A percentile compares a stretch with the other conserved stretches of the same genome.
phyloP scores from a whole-genome alignment of 2,329 filamentous ascomycete genomes.

The Phialophora chinensis region DNA sequence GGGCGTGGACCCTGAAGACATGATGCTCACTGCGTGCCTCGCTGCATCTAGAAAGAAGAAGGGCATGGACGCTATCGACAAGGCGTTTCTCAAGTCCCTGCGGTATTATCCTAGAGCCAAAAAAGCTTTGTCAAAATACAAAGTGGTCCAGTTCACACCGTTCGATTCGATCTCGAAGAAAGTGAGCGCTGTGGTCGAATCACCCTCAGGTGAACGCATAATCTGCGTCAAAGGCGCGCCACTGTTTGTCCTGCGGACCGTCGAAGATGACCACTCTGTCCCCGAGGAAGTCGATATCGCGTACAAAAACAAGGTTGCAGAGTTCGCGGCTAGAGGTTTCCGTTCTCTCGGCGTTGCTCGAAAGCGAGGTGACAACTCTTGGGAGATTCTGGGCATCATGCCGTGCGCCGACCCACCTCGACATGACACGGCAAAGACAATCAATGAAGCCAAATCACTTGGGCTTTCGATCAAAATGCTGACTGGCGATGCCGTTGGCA shows the following conservation, averaged over 20 bases:
- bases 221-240: conserved; percentile 91
- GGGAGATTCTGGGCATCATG: conserved; percentile 95
- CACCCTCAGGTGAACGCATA: conserved; percentile 81
- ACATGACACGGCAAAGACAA: conserved; percentile 87
- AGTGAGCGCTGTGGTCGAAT: conserved; percentile 82
- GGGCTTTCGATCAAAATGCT: conserved; percentile 95
- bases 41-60: conserved; percentile 94
- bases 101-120: conserved; percentile 83
- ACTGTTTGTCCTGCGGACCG: conserved; percentile 83
- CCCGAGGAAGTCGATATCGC: conserved; percentile 76
- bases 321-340: conserved; percentile 92
- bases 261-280: conserved; percentile 82
- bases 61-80: conserved; percentile 90
- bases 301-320: conserved; percentile 91
- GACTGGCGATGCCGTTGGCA: conserved; percentile 92
- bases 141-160: conserved; percentile 81
- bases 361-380: conserved; percentile 79
- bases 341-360: conserved; percentile 91
- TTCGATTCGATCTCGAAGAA: conserved; percentile 96
- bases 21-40: conserved; percentile 90
- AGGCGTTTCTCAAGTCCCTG: conserved; percentile 88
- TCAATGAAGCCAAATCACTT: conserved; percentile 85
- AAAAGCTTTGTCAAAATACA: conserved; percentile 79
- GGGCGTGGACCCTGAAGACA: conserved; percentile 82
- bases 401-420: conserved; percentile 90